A percentile compares a stretch with the other conserved stretches of the same genome.
Conservation (phyloP, 2,329 filamentous ascomycete genomes). For the Plenodomus tracheiphilus region DNA sequence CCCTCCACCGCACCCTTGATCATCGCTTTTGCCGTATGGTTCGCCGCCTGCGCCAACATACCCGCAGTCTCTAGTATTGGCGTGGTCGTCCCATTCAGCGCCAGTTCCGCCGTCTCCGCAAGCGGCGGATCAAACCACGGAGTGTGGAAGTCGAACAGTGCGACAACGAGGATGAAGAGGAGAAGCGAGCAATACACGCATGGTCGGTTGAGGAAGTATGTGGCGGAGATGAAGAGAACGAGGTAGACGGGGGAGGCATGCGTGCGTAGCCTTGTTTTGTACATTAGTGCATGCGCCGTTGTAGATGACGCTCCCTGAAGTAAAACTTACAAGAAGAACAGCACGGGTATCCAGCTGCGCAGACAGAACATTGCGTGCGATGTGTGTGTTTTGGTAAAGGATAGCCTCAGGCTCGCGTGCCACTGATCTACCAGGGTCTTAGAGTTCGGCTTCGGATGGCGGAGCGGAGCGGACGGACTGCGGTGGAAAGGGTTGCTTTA, state of each 20-base stretch:
- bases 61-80: slow-evolving; percentile 61
- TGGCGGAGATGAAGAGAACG: slow-evolving; percentile 70
- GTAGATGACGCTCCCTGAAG: neutral
- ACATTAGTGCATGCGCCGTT: slow-evolving; percentile 9
- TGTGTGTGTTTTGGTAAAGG: neutral
- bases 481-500: neutral
- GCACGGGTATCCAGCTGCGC: slow-evolving; percentile 58
- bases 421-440: neutral
- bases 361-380: slow-evolving; percentile 64
- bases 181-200: slow-evolving; percentile 98
- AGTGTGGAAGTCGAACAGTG: slow-evolving; percentile 88
- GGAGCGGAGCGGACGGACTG: neutral
- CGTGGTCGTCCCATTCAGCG: slow-evolving; percentile 37
- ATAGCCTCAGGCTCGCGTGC: slow-evolving; percentile 16
- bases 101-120: slow-evolving; percentile 34
- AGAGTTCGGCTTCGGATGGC: neutral
- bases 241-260: slow-evolving; percentile 55
- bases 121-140: slow-evolving; percentile 90
- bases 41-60: slow-evolving; percentile 67
- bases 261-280: slow-evolving; percentile 41
- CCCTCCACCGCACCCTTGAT: slow-evolving; percentile 34
- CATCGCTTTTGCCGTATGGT: slow-evolving; percentile 50
- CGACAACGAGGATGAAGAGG: slow-evolving; percentile 90
- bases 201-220: slow-evolving; percentile 93
- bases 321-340: slow-evolving; percentile 54